Base-by-base conservation (phyloP, 1,284 basidiomycete genomes). In the Rhizoctonia solani region DNA sequence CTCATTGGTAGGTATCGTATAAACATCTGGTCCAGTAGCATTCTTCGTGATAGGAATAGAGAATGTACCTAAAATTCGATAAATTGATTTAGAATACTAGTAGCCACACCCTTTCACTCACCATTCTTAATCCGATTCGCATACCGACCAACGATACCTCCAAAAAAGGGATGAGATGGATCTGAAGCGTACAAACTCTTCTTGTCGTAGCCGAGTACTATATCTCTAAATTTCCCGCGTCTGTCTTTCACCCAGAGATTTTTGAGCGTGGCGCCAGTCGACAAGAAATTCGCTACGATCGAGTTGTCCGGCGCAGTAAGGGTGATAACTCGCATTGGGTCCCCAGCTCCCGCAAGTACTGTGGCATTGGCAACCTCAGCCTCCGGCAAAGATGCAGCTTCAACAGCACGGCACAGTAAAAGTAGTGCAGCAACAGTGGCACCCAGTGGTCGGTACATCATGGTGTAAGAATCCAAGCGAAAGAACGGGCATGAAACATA, bases 81-180 rank as follows among this genome's bases (percentile, higher is more conserved):
- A 30, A 34, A 9, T 9, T 49, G 63, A 6, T 27, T 16, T 59
- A 14, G 11, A 47, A 30, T 19, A 16, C 16, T 61, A 30, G 16
- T 34, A 30, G 21, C 39, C 23, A 6, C 3, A 2, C 32, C 21
- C 19, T 23, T 27, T n/a, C 14, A 68, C 71, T 11, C 69, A 82
- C 81, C 82, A 68, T 82, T 83, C 74, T 80, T 82, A 56, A 84
- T 79, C n/a, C 82, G 79, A 70, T 82, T 82, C 3, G 83, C 82
- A 69, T 70, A 81, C 77, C 81, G 75, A 27, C 82, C 82, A 32
- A 83, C 79, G 39, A 83, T 80, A 3, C 79, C 76, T 67, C 83
- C 83, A 74, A 84, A 81, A 1, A 81, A 80, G 0, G 81, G 82
- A 70, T 83, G 82, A 21, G 72, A 78, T 2, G 80, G 79, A 71